Conservation (phyloP, 73 alveolate species). For the Paramecium primaurelia region DNA sequence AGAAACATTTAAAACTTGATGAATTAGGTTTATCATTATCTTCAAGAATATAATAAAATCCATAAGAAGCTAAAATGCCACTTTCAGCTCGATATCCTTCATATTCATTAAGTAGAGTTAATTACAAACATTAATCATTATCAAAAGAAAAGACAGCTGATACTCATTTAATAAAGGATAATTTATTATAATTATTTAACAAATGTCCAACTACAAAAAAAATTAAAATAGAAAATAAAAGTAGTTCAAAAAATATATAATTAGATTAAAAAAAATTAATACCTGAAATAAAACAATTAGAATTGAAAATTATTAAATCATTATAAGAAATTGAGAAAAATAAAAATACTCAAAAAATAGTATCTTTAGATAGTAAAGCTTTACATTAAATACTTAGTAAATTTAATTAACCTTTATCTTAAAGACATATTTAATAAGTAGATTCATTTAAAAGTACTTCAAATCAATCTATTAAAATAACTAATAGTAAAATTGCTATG, state of each 20-base stretch:
- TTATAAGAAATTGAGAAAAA: not conserved
- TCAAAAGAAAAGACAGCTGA: conserved; percentile 5
- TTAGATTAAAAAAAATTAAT: not conserved
- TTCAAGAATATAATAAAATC: not conserved
- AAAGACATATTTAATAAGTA: not conserved
- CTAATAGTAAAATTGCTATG: not conserved
- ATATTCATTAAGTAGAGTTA: not conserved
- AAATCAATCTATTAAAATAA: not conserved
- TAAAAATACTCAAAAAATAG: not conserved
- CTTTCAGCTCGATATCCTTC: not conserved
- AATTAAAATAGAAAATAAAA: not conserved
- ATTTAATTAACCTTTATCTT: not conserved
- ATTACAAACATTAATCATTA: not conserved
- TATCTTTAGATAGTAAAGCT: not conserved
- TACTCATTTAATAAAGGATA: not conserved
- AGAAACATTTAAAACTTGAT: not conserved
- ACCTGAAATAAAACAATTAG: not conserved
- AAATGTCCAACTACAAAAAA: not conserved
- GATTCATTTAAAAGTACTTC: not conserved
- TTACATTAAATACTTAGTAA: not conserved
- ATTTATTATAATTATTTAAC: not conserved
- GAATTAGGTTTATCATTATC: not conserved
- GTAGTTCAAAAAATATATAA: not conserved
- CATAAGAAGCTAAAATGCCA: not conserved
- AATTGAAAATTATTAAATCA: not conserved